Base-by-base conservation (phyloP, 1,284 basidiomycete genomes). In the Cerrena zonata region DNA sequence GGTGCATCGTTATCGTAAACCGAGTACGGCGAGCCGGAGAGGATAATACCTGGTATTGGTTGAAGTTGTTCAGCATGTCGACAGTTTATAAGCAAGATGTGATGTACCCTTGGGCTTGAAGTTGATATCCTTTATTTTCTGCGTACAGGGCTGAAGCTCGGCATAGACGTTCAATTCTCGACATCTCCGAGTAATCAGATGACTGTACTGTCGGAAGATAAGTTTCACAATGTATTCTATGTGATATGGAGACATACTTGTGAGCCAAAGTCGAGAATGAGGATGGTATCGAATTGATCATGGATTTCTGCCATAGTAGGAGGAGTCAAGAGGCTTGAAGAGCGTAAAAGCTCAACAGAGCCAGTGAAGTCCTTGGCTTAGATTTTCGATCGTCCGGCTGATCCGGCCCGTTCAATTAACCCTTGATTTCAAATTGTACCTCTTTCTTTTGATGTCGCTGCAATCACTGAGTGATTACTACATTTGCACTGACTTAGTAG, bases 161-260 rank as follows among this genome's bases (percentile, higher is more conserved):
- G 95, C 96, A 70, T 99, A 99, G 51, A 99, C 92, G 56, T 93
- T 94, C 67, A 95, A 82, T 71, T 99, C 96, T 68, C 96, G 89
- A 78, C 95, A 98, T 84, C 96, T 80, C 67, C 96, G 77, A 18
- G 95, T 97, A 72, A 99, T 99, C 59, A 99, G 77, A 76, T 99
- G 96, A 61, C 94, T 98, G 72, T 98, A 98, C 89, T 96, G 62
- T 37, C 55, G 30, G 46, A 44, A 4, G 30, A n/a, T n/a, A n/a
- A n/a, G n/a, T n/a, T n/a, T n/a, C n/a, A n/a, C n/a, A n/a, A n/a
- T n/a, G n/a, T n/a, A n/a, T n/a, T n/a, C n/a, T n/a, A n/a, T n/a
- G n/a, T n/a, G n/a, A n/a, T n/a, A n/a, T 18, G 18, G 48, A 37
- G 44, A 58, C 75, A 55, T 60, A 94, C 91, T 81, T 97, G 94